Evolutionary conservation across 495 filamentous ascomycete genomes (phyloP).

Genomic region (Trichoderma asperelloides): DNA sequence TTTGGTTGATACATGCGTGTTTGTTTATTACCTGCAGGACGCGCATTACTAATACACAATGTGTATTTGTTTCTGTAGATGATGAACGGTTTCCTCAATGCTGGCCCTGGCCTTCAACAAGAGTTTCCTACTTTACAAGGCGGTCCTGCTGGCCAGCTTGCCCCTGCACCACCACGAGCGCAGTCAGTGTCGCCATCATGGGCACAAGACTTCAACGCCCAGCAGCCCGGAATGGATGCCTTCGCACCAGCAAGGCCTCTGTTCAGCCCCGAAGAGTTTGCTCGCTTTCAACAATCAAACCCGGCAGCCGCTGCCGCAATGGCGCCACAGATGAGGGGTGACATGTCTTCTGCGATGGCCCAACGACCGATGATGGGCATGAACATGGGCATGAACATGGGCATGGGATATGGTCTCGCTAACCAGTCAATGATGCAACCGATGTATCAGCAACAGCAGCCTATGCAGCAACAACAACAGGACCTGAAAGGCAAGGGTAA

Average conservation of each 20-base stretch:
- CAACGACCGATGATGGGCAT: constrained; percentile 43
- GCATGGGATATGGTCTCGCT: constrained; percentile 22
- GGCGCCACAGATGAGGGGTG: constrained; percentile 29
- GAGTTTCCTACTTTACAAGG: constrained; percentile 32
- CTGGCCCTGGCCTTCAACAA: constrained; percentile 39
- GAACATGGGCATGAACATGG: constrained; percentile 34
- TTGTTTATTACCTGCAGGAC: background rate
- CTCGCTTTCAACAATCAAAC: constrained; percentile 69
- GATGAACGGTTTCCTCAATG: constrained; percentile 88
- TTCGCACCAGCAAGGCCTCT: constrained; percentile 49
- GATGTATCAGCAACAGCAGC: constrained; percentile 47
- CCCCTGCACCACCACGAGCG: constrained; percentile 29
- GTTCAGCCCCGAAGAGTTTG: constrained; percentile 80
- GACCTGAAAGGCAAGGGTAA: constrained; percentile 80
- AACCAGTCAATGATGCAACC: constrained; percentile 27
- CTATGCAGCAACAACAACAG: constrained; percentile 27
- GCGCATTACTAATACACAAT: constrained; percentile 9
- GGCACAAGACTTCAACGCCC: constrained; percentile 50
- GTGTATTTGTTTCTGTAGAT: constrained; percentile 43
- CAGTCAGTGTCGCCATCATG: constrained; percentile 52
- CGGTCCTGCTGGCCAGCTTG: constrained; percentile 20
- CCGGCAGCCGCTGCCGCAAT: constrained; percentile 41
- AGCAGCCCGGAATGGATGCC: constrained; percentile 73
- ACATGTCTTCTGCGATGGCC: constrained; percentile 21
- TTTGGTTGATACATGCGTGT: background rate